Base-by-base conservation (phyloP, 257 asterid genomes). In the Scutellaria baicalensis region DNA sequence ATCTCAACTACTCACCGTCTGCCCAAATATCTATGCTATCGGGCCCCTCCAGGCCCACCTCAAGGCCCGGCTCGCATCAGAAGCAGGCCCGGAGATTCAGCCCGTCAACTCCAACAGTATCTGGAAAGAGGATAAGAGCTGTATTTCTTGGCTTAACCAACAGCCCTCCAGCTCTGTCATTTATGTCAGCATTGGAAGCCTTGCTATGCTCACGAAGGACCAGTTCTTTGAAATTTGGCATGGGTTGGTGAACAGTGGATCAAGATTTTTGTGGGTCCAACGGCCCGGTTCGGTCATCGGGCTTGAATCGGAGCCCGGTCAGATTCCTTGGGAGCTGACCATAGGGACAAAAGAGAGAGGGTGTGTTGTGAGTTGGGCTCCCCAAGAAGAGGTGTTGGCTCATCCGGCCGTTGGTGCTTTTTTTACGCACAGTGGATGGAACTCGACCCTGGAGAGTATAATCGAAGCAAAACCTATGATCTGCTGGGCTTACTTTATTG, bases 1-100 rank as follows among this genome's bases (percentile, higher is more conserved):
- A 9, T 42, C 81, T 6, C 82, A 75, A 6, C 9, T 88, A 45
- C 77, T 65, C 8, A 72, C 68, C 39, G 39, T 75, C 12, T 73
- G 79, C 44, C 89, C 88, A 1, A 76, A 80, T 14, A 59, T 84
- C 31, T 89, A 83, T 60, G 80, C 86, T 12, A 35, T 86, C 0
- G 96, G 96, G 11, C 96, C 96, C 0, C 84, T 89, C 42, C 91
- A 89, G 48, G 43, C 81, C 1, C 91, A 80, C 59, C 45, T 82
- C 13, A 85, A 75, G 68, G 12, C 82, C 0, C 13, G 73, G 47
- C 51, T 69, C 0, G 60, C 61, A 0, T 1, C 5, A 11, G 54
- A 27, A 64, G 69, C 36, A 1, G 20, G 36, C 14, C 21, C 36
- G 11, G 20, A 0, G 16, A 23, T 20, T 2, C 17, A 36, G 13